phyloP scores from a whole-genome alignment of 2,329 filamentous ascomycete genomes.

The Pseudogymnoascus sp. region DNA sequence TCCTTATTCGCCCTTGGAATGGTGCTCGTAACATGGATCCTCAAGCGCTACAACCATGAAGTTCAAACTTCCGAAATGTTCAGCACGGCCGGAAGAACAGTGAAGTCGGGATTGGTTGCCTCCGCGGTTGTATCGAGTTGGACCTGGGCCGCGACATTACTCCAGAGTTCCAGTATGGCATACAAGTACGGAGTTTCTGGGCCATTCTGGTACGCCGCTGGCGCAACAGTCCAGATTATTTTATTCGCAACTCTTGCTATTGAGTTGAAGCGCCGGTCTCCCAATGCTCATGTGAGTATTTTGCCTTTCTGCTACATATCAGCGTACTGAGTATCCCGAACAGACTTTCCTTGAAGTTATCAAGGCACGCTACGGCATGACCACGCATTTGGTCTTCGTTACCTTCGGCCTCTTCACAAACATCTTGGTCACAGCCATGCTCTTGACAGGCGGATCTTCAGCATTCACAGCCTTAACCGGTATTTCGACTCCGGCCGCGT shows the following conservation, averaged over 20 bases:
- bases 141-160: slow-evolving; percentile 82
- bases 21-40: slow-evolving; percentile 37
- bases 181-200: slow-evolving; percentile 67
- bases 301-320: not conserved
- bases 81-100: slow-evolving; percentile 75
- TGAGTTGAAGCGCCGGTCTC: slow-evolving; percentile 76
- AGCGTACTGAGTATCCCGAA: not conserved
- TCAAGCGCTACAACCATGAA: slow-evolving; percentile 56
- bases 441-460: slow-evolving; percentile 74
- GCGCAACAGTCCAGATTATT: slow-evolving; percentile 80
- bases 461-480: slow-evolving; percentile 65
- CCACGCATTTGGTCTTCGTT: slow-evolving; percentile 70
- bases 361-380: slow-evolving; percentile 65
- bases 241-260: slow-evolving; percentile 87
- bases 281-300: slow-evolving; percentile 60
- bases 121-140: slow-evolving; percentile 87
- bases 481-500: slow-evolving; percentile 69
- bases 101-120: slow-evolving; percentile 81
- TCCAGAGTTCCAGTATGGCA: slow-evolving; percentile 73
- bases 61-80: slow-evolving; percentile 90
- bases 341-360: slow-evolving; percentile 71
- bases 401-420: slow-evolving; percentile 78
- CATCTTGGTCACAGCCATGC: slow-evolving; percentile 80
- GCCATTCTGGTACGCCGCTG: slow-evolving; percentile 57
- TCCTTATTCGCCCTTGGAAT: slow-evolving; percentile 55